phyloP scores from a whole-genome alignment of 1,284 basidiomycete genomes.

The Cryptococcus sp. region DNA sequence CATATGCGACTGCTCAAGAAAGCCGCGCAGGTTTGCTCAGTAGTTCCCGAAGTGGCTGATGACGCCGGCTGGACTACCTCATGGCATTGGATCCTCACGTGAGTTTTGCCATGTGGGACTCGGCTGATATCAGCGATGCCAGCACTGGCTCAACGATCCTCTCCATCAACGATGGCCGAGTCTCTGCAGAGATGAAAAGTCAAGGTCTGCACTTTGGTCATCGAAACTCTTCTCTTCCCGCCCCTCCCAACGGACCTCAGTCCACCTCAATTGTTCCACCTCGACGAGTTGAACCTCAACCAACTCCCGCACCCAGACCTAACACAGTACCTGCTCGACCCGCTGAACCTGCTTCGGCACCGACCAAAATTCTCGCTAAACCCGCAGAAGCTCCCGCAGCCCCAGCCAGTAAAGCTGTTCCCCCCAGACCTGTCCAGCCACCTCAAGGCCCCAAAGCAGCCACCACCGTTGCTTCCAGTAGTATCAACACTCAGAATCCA shows the following conservation, averaged over 20 bases:
- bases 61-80: slow-evolving; percentile 84
- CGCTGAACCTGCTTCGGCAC: slow-evolving; percentile 18
- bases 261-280: slow-evolving; percentile 46
- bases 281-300: slow-evolving; percentile 20
- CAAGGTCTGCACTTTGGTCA: slow-evolving; percentile 93
- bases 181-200: slow-evolving; percentile 86
- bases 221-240: slow-evolving; percentile 28
- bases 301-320: slow-evolving; percentile 5
- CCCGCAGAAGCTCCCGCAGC: slow-evolving; percentile 1
- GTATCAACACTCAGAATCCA: too few species aligned
- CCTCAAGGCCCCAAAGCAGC: slow-evolving; percentile 34
- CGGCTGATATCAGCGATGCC: slow-evolving; percentile 65
- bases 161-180: slow-evolving; percentile 83
- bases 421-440: slow-evolving; percentile 4
- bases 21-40: slow-evolving; percentile 62
- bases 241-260: slow-evolving; percentile 46
- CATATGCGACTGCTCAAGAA: slow-evolving; percentile 66
- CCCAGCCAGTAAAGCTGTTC: slow-evolving; percentile 5
- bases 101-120: slow-evolving; percentile 8
- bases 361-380: background rate
- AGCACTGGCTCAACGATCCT: slow-evolving; percentile 83
- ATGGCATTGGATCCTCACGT: slow-evolving; percentile 90
- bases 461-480: slow-evolving; percentile 32
- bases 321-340: slow-evolving; percentile 45
- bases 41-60: slow-evolving; percentile 50